Evolutionary conservation across 352 stramenopile genomes (phyloP).

Genomic region (Globisporangium sylvaticum): DNA sequence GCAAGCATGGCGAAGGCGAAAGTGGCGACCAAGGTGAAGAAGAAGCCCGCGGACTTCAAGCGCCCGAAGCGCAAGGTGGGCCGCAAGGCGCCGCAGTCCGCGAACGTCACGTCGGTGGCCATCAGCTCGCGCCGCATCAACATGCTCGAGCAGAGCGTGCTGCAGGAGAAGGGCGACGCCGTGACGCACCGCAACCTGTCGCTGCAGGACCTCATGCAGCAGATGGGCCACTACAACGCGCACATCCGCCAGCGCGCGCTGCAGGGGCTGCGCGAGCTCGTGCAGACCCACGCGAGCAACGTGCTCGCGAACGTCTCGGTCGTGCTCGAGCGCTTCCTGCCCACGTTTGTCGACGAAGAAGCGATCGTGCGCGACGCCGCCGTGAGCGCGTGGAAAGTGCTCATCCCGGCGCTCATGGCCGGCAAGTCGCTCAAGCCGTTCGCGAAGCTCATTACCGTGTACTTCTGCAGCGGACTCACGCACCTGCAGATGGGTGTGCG

Average conservation of each 20-base stretch:
- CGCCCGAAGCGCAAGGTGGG: slow-evolving; percentile 84
- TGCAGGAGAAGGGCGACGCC: slow-evolving; percentile 64
- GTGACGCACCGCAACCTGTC: slow-evolving; percentile 66
- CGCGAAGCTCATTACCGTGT: slow-evolving; percentile 66
- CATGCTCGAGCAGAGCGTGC: slow-evolving; percentile 72
- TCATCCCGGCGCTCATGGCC: slow-evolving; percentile 51
- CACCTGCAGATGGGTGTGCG: slow-evolving; percentile 74
- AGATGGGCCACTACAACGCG: slow-evolving; percentile 77
- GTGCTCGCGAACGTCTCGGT: slow-evolving; percentile 68
- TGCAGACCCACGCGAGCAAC: slow-evolving; percentile 43
- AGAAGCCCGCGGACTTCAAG: slow-evolving; percentile 87
- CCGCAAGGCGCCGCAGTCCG: slow-evolving; percentile 52
- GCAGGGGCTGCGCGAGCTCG: slow-evolving; percentile 61
- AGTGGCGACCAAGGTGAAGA: slow-evolving; percentile 58
- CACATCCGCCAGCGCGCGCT: slow-evolving; percentile 72
- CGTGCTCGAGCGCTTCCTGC: slow-evolving; percentile 75
- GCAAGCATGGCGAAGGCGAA: slow-evolving; percentile 41
- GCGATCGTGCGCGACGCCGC: slow-evolving; percentile 72
- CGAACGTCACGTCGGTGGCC: slow-evolving; percentile 76
- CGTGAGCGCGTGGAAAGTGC: slow-evolving; percentile 58
- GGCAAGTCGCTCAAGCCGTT: slow-evolving; percentile 61
- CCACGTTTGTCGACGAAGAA: slow-evolving; percentile 72
- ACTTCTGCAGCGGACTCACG: slow-evolving; percentile 78
- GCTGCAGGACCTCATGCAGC: slow-evolving; percentile 61
- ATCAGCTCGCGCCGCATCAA: slow-evolving; percentile 80